Evolutionary conservation across 148 eudicot species (phyloP), one percentile per base, ranked within the genome.

Genomic region (Mesembryanthemum crystallinum): DNA sequence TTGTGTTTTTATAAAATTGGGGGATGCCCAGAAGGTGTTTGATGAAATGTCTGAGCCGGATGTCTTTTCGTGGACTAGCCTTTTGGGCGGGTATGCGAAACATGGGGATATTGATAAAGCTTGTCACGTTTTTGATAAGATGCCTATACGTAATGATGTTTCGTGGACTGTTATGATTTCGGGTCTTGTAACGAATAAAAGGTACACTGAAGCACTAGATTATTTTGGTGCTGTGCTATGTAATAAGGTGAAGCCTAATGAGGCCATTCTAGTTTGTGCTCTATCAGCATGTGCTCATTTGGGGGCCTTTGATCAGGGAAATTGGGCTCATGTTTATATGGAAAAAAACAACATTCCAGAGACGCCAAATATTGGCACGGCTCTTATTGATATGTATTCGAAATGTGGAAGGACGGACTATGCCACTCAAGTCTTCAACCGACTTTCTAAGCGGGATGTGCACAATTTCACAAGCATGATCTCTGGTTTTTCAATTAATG

Each of bases 111-210:
- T 91, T 72, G 49, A 55, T 51, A 80, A 70, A 62, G 90, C 88
- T 51, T 74, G 89, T 52, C 77, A 79, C 2, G 8, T 89, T 55
- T 91, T 93, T 65, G 17, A 27, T 47, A 24, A 66, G 63, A 93
- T 93, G 93, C 87, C 90, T 0, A 60, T 75, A 43, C 76, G 84
- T 25, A 92, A 90, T 81, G 88, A 87, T 81, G 92, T 90, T 1
- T 90, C 94, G 3, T 92, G 97, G 94, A 74, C 87, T 0, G 94
- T 86, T 47, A 81, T 90, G 88, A 85, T 92, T 62, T 86, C 92
- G 6, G 92, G 94, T 77, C 85, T 85, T 73, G 88, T 90, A 74
- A 78, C 79, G 51, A 72, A 74, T 72, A 85, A 83, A 29, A 85
- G 29, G 85, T 86, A 84, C 72, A 21, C 81, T 24, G 90, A 91